A percentile compares a stretch with the other conserved stretches of the same genome.
These are phyloP conservation scores for Scheffersomyces titani DNA, from an alignment of 1,139 yeast genomes.

Conservation along the genomic window DNA sequence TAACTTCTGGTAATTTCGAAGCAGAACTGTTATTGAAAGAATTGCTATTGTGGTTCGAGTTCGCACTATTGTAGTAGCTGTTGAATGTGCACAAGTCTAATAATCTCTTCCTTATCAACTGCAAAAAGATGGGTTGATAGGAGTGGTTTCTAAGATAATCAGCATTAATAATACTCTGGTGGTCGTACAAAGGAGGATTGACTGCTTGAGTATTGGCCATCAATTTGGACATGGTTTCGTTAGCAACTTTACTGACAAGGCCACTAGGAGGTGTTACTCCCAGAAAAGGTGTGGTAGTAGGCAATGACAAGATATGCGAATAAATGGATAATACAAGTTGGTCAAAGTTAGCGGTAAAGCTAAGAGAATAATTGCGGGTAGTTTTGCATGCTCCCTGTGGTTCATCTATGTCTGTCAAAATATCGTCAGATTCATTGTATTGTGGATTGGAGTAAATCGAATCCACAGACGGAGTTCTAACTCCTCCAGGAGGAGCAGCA, in stretches of 20 bases:
- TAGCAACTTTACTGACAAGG: conserved; percentile 44
- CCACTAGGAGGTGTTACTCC: conserved; percentile 49
- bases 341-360: conserved; percentile 40
- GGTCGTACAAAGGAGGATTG: conserved; percentile 32
- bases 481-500: conserved; percentile 6
- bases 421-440: conserved; percentile 46
- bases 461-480: conserved; percentile 1
- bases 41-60: conserved; percentile 1
- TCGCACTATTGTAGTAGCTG: conserved; percentile 3
- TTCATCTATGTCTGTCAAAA: conserved; percentile 44
- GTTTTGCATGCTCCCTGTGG: conserved; percentile 19
- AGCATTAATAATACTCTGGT: conserved; percentile 31
- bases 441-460: conserved; percentile 30
- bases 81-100: conserved; percentile 40
- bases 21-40: neutral
- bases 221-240: conserved; percentile 38
- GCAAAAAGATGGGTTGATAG: conserved; percentile 46
- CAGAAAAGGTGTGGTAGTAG: conserved; percentile 50
- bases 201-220: conserved; percentile 18
- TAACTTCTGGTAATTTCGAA: conserved; percentile 25
- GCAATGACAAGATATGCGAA: conserved; percentile 37
- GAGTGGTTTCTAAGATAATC: conserved; percentile 34
- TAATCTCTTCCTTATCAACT: conserved; percentile 43
- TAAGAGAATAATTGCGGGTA: conserved; percentile 34
- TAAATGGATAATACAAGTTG: conserved; percentile 39